phyloP scores from a whole-genome alignment of 495 filamentous ascomycete genomes.

The Pyrenula massariospora region DNA sequence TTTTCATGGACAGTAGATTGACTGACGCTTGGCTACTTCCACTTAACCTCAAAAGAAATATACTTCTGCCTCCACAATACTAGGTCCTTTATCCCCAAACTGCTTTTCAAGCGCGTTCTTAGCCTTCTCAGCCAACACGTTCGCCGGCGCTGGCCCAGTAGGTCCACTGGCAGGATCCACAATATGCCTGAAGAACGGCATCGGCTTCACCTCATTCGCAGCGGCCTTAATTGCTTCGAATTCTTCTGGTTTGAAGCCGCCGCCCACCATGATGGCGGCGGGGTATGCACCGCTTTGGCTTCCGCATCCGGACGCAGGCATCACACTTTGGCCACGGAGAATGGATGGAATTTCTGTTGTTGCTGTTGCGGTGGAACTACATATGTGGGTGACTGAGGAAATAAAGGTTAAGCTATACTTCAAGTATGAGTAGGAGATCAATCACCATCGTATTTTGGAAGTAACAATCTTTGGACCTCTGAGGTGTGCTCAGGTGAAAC shows the following conservation, averaged over 20 bases:
- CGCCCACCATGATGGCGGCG: not conserved
- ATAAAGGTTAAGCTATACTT: not conserved
- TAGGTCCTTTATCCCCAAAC: not conserved
- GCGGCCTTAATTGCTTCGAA: not conserved
- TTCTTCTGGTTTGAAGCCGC: not conserved
- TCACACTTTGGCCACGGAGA: not conserved
- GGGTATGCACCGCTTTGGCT: not conserved
- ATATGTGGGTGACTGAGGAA: not conserved
- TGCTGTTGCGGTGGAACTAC: not conserved
- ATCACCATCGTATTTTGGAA: not conserved
- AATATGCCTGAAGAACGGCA: not conserved
- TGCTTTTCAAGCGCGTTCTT: not conserved
- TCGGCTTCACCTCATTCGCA: not conserved
- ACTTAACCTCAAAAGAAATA: not conserved
- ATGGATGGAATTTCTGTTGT: not conserved
- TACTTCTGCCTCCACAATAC: not conserved
- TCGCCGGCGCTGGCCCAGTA: too few relatives aligned
- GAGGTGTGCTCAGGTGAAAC: not conserved
- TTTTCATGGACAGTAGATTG: too few relatives aligned
- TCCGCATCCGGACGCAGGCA: not conserved
- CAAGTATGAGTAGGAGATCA: not conserved
- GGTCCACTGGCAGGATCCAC: not conserved
- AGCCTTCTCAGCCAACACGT: not conserved
- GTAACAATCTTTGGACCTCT: not conserved
- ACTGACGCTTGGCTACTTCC: too few relatives aligned